A percentile compares a stretch with the other conserved stretches of the same genome.
phyloP scores from a whole-genome alignment of 2,329 filamentous ascomycete genomes.

The Aspergillus ustus region DNA sequence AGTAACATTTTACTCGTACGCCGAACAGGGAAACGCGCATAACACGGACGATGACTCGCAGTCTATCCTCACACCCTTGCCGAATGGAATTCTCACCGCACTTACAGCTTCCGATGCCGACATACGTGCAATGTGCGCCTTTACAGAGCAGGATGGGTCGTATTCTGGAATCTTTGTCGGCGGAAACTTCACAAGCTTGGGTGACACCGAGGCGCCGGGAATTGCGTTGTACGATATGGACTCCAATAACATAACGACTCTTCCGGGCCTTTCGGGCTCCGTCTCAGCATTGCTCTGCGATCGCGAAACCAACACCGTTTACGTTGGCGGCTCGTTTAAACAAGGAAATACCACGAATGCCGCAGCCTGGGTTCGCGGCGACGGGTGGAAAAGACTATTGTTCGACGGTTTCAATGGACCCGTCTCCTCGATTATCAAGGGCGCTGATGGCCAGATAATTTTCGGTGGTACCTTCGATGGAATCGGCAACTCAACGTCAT shows the following conservation, averaged over 20 bases:
- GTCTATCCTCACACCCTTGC: conserved; percentile 78
- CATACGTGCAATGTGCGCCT: conserved; percentile 86
- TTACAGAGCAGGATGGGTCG: conserved; percentile 68
- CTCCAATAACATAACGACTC: conserved; percentile 70
- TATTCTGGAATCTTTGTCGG: conserved; percentile 79
- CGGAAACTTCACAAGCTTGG: conserved; percentile 94
- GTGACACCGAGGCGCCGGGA: conserved; percentile 73
- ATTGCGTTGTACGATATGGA: conserved; percentile 81
- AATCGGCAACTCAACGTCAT: conserved; percentile 73
- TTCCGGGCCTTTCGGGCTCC: conserved; percentile 80
- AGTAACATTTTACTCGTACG: conserved; percentile 85
- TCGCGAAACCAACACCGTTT: conserved; percentile 74
- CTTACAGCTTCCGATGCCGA: conserved; percentile 79
- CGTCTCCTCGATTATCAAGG: conserved; percentile 81
- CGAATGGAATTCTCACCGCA: conserved; percentile 80
- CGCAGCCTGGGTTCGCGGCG: conserved; percentile 73
- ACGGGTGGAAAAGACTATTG: conserved; percentile 77
- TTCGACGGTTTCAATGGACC: conserved; percentile 96
- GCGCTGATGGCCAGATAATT: conserved; percentile 80
- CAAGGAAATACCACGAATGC: conserved; percentile 85
- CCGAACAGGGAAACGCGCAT: conserved; percentile 70
- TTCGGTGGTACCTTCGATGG: conserved; percentile 92
- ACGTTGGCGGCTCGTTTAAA: conserved; percentile 85
- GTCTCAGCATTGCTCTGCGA: conserved; percentile 87
- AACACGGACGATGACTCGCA: conserved; percentile 76